Percentiles rank a stretch among this genome's conserved stretches.
phyloP scores from a whole-genome alignment of 164 flowering plant genomes.

The Vitis rotundifolia region DNA sequence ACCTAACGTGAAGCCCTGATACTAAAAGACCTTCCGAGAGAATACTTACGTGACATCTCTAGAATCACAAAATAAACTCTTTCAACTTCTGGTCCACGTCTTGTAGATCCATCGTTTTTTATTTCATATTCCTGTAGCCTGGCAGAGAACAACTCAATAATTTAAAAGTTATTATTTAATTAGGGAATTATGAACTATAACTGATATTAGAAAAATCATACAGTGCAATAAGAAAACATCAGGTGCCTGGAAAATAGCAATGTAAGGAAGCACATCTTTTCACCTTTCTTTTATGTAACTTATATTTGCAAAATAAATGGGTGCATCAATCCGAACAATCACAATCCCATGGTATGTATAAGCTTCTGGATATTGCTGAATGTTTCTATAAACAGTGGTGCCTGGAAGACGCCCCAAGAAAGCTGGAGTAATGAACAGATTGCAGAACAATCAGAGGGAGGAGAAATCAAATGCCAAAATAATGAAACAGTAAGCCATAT shows the following conservation, averaged over 20 bases:
- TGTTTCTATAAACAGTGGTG: conserved; percentile 87
- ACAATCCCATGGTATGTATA: conserved; percentile 93
- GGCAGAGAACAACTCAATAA: conserved; percentile 9
- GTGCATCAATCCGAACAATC: conserved; percentile 93
- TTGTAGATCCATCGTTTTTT: conserved; percentile 45
- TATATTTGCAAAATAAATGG: conserved; percentile 94
- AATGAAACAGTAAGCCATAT: neutral
- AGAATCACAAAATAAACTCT: conserved; percentile 81
- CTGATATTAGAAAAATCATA: neutral
- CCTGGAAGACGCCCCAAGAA: conserved; percentile 98
- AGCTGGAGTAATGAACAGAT: conserved; percentile 53
- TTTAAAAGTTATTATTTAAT: neutral
- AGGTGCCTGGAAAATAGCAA: neutral
- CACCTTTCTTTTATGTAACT: conserved; percentile 96
- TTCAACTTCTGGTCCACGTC: conserved; percentile 89
- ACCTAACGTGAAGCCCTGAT: no score
- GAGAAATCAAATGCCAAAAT: neutral
- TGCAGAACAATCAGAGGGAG: neutral
- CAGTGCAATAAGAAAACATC: neutral
- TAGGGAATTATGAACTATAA: neutral
- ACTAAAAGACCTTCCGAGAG: no score
- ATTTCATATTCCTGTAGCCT: conserved; percentile 85
- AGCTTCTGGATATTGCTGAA: conserved; percentile 91
- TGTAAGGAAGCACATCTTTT: conserved; percentile 9
- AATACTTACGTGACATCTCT: conserved; percentile 94